Base-by-base conservation (phyloP, 2,329 filamentous ascomycete genomes). In the Calonectria henricotiae region DNA sequence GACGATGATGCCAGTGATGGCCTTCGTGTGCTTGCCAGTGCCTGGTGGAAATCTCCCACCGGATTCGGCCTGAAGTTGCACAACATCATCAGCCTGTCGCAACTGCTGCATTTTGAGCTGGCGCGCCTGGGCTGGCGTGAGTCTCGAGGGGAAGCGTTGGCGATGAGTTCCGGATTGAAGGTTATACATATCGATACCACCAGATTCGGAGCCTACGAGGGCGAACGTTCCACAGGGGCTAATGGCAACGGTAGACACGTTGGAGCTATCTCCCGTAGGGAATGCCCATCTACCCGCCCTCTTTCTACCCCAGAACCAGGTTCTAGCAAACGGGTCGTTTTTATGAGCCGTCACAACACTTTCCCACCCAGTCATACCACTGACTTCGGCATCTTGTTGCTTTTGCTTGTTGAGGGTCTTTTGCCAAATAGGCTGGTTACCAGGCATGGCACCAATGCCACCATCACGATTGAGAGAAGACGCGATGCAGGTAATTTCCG, bases 291-390 rank as follows among this genome's bases (percentile, higher is more conserved):
- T 89, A 12, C 96, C 96, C 60, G 96, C 95, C 77, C 93, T 91
- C 83, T 97, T 98, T 67, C 94, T 92, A 6, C 96, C 96, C 95
- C 96, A 98, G 83, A 98, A 98, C 96, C 96, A 99, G 1, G 96
- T 98, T 64, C 96, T 90, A 20, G 95, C 96, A 79, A 90, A 93
- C 51, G 91, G 89, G 78, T 98, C 96, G 62, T 92, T 90, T 78
- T 92, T 92, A 80, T 99, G 97, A 11, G 95, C 96, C 4, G 96
- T 99, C 2, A 99, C 90, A 7, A 99, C 91, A 79, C 96, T 98
- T 82, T 99, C 97, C 96, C 96, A 99, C 1, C 96, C 96, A 3
- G 95, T 98, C 85, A 91, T 91, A 58, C 91, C 89, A 76, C 91
- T 93, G 67, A 91, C 86, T 75, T 94, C 91, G 3, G 93, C 91